Evolutionary conservation across 257 asterid species (phyloP), one percentile per base, ranked within the genome.

Genomic region (Penstemon newberryi): DNA sequence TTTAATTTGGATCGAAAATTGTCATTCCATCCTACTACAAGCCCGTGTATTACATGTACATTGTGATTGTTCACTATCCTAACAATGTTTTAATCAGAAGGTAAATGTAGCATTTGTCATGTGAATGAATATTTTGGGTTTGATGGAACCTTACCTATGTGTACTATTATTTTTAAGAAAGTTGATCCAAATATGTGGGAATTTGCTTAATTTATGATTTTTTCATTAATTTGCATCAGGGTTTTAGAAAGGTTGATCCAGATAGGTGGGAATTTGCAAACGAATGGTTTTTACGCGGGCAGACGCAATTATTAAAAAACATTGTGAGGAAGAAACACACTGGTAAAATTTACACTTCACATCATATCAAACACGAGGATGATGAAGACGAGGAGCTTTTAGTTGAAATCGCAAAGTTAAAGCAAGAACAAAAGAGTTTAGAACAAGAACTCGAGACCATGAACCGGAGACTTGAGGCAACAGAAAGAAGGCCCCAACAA

Each of bases 261-360:
- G 98, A 92, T 64, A 81, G 78, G 40, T 92, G 96, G 96, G 96
- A 86, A 41, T 92, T 92, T 59, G 98, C 98, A 15, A 87, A 82
- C 63, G 96, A 92, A 71, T 89, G 96, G 92, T 92, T 92, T 74
- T 77, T 92, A 15, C 81, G 93, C 1, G 96, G 93, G 18, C 98
- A 87, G 66, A 82, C 82, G 0, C 96, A 87, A 3, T 74, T 89
- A 33, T 81, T 92, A 49, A 77, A 76, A 85, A 92, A 87, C 78
- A 92, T 92, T 8, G 74, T 41, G 7, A 69, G 98, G 73, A 80
- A 66, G 70, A 89, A 83, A 56, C 87, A 76, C 18, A 10, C 68
- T 38, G 43, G 42, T 51, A 78, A 78, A 39, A 56, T 15, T 45
- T 25, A 36, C n/a, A 63, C 10, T 43, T 7, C 68, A 7, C 18